A percentile compares a stretch with the other conserved stretches of the same genome.
These are phyloP conservation scores for Pascua sp. DNA, from an alignment of 1,284 basidiomycete genomes.

Conservation along the genomic window DNA sequence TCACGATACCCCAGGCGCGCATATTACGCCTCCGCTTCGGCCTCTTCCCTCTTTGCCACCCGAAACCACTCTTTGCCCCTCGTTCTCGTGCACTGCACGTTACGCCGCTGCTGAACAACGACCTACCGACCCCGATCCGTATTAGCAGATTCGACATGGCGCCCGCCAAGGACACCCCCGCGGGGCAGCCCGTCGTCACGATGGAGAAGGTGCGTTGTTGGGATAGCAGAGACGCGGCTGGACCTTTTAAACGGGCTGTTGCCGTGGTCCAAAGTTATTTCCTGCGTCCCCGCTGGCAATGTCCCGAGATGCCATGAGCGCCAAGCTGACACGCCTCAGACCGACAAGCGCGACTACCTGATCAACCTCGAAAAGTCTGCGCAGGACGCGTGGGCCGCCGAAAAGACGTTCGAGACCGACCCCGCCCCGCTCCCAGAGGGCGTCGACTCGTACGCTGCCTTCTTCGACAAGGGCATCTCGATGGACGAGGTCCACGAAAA, in stretches of 20 bases:
- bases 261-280: not conserved
- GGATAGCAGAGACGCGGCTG: no score
- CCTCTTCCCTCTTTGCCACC: not conserved
- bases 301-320: not conserved
- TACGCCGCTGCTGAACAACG: not conserved
- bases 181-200: constrained; percentile 35
- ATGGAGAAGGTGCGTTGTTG: constrained; percentile 45
- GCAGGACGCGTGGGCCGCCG: constrained; percentile 69
- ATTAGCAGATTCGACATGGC: constrained; percentile 23
- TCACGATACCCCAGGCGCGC: constrained; percentile 3
- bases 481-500: constrained; percentile 55
- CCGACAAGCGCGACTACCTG: constrained; percentile 85
- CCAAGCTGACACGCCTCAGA: constrained; percentile 55
- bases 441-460: constrained; percentile 59
- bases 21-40: constrained; percentile 6
- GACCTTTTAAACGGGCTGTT: not conserved
- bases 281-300: not conserved
- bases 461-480: constrained; percentile 51
- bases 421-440: constrained; percentile 69
- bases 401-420: constrained; percentile 69
- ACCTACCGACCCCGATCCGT: not conserved
- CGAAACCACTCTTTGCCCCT: not conserved
- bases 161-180: constrained; percentile 30
- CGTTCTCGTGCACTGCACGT: not conserved
- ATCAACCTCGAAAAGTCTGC: constrained; percentile 77